phyloP scores from a whole-genome alignment of 768 basidiomycete genomes.

The Coprinellus micaceus region DNA sequence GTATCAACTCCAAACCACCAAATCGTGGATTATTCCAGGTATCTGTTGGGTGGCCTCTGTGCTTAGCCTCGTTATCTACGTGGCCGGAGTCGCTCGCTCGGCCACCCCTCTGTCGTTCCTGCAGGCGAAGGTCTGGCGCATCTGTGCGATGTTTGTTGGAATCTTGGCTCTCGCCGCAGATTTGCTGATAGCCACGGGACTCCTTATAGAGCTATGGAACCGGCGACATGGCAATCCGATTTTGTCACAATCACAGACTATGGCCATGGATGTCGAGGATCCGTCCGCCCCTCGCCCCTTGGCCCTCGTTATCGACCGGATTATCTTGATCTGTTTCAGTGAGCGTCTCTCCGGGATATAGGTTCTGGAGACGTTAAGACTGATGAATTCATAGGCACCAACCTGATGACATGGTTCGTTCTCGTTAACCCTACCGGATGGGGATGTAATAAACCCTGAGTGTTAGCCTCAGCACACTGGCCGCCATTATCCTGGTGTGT shows the following conservation, averaged over 20 bases:
- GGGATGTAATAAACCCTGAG: not conserved
- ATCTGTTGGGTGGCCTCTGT: not conserved
- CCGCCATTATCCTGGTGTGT: not conserved
- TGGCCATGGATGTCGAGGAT: not conserved
- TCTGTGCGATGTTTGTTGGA: not conserved
- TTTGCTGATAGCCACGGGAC: not conserved
- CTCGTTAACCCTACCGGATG: not conserved
- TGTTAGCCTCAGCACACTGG: not conserved
- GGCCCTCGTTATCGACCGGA: not conserved
- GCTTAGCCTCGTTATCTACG: not conserved
- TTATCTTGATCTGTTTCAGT: slow-evolving; percentile 8
- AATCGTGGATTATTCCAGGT: not conserved
- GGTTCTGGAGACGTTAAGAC: not conserved
- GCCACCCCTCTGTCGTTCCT: not conserved
- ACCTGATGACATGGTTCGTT: not conserved
- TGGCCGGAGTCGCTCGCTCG: not conserved
- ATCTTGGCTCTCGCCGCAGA: not conserved
- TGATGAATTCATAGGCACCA: not conserved
- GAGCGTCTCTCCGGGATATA: not conserved
- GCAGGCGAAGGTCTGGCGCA: not conserved
- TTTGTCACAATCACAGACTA: not conserved
- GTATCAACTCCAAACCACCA: slow-evolving; percentile 7
- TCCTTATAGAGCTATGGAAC: not conserved
- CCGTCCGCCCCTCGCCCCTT: not conserved
- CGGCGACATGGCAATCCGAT: not conserved